Base-by-base conservation (phyloP, 306 rosid species). In the Ormosia semicastrata region DNA sequence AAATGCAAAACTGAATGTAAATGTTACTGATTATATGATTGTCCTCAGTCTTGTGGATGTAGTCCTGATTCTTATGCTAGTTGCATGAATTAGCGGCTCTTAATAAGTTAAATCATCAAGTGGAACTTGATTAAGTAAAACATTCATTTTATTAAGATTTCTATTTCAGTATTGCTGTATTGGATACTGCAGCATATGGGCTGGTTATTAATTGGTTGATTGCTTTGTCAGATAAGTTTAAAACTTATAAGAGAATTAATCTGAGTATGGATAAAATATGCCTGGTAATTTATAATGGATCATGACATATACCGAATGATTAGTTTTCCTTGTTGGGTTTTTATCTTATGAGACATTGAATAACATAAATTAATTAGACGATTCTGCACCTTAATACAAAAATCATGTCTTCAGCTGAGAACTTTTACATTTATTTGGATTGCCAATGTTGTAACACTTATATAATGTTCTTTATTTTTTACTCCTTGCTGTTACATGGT, bases 191-290 rank as follows among this genome's bases (percentile, higher is more conserved):
- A 63, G 57, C 72, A 11, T n/a, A 7, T 52, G 56, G 36, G 6
- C 30, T 50, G 57, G 66, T 82, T 78, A 58, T 86, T 24, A 67
- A 37, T 71, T 57, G 58, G 36, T 71, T 79, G 77, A 71, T 62
- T 78, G 60, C 66, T 60, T 43, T 12, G 6, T 50, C 66, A 6
- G 71, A 66, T 50, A 29, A 68, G 50, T 58, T 68, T 52, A 52
- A 40, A 46, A 39, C 57, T 57, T 68, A 7, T 39, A 69, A 46
- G 68, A 33, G 59, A 34, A 41, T 36, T 74, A 36, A 58, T 82
- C 58, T 52, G 46, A 65, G n/a, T 24, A 11, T 47, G 82, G 66
- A 54, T 74, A 62, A 15, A 37, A n/a, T 81, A 8, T 59, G 47
- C 36, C 29, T 59, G 49, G 83, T 84, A 33, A 73, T 53, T 81